Percentiles rank a stretch among this genome's conserved stretches.
These are phyloP conservation scores for Bruguiera sexangula DNA, from an alignment of 345 rosid genomes.

Conservation along the genomic window DNA sequence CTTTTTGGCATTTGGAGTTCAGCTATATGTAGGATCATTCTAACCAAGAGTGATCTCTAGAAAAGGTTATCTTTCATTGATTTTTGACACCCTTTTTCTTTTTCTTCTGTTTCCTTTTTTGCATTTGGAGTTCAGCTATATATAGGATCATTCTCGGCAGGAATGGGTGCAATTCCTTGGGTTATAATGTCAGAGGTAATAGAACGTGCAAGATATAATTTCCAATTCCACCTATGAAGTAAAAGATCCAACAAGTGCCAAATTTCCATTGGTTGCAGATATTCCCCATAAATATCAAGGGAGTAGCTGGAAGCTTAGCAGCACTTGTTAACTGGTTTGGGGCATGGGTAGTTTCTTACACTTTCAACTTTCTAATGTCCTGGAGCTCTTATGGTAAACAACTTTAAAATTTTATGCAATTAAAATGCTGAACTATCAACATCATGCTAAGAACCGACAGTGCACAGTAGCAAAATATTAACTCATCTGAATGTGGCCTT, in stretches of 20 bases:
- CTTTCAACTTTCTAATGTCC: constrained; percentile 81
- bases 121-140: constrained; percentile 47
- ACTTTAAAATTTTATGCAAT: neutral
- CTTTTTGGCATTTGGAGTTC: constrained; percentile 12
- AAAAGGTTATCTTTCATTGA: neutral
- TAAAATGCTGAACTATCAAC: neutral
- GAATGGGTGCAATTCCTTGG: constrained; percentile 99
- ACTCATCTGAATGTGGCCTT: neutral
- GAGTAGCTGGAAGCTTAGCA: constrained; percentile 85
- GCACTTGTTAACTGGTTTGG: constrained; percentile 94
- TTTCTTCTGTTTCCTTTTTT: too few relatives aligned
- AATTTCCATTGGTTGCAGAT: constrained; percentile 43
- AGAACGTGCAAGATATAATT: neutral
- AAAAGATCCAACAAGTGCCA: constrained; percentile 1
- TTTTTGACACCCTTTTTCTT: constrained; percentile 6
- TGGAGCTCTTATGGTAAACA: constrained; percentile 90
- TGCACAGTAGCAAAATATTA: neutral
- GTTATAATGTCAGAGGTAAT: constrained; percentile 95
- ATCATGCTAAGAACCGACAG: neutral
- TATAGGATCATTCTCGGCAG: constrained; percentile 77
- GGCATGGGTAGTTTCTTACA: constrained; percentile 90
- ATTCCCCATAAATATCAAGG: constrained; percentile 90
- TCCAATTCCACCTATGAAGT: neutral
- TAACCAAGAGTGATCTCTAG: neutral
- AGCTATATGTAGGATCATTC: constrained; percentile 77